phyloP scores from a whole-genome alignment of 2,329 filamentous ascomycete species.

The Penicillium sp. region DNA sequence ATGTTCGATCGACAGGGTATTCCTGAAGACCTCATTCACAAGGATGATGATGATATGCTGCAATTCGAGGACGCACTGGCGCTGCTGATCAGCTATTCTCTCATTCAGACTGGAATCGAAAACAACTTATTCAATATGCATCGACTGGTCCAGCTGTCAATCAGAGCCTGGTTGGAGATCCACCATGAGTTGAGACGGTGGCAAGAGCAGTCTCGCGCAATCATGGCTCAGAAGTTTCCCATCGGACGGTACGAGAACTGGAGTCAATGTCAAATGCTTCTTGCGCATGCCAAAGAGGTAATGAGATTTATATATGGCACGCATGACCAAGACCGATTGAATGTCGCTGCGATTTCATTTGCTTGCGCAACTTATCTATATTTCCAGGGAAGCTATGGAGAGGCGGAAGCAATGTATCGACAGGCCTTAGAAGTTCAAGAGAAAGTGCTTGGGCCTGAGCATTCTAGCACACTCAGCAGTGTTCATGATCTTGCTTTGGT shows the following conservation, averaged over 20 bases:
- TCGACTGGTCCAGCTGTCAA: slow-evolving; percentile 25
- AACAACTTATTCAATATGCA: slow-evolving; percentile 23
- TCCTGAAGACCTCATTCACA: slow-evolving; percentile 13
- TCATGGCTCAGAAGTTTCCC: slow-evolving; percentile 20
- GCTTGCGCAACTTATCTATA: background rate
- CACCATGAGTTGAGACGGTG: slow-evolving; percentile 18
- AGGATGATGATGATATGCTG: background rate
- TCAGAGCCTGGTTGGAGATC: slow-evolving; percentile 22
- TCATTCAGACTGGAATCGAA: slow-evolving; percentile 15
- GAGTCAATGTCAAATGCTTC: slow-evolving; percentile 16
- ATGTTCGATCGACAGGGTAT: slow-evolving; percentile 28
- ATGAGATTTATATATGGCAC: background rate
- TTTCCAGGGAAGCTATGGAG: background rate
- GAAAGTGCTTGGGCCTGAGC: background rate
- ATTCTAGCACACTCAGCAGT: background rate
- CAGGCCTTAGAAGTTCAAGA: background rate
- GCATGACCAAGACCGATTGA: background rate
- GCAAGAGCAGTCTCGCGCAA: background rate
- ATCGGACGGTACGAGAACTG: slow-evolving; percentile 22
- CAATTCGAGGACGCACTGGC: slow-evolving; percentile 21
- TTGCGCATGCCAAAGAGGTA: background rate
- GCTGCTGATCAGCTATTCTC: slow-evolving; percentile 19
- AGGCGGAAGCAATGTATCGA: slow-evolving; percentile 1
- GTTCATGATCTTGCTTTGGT: background rate
- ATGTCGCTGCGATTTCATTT: too few species aligned